A percentile compares a stretch with the other conserved stretches of the same genome.
Conservation (phyloP, 2,329 filamentous ascomycete genomes). For the Tolypocladium cylindrosporum region DNA sequence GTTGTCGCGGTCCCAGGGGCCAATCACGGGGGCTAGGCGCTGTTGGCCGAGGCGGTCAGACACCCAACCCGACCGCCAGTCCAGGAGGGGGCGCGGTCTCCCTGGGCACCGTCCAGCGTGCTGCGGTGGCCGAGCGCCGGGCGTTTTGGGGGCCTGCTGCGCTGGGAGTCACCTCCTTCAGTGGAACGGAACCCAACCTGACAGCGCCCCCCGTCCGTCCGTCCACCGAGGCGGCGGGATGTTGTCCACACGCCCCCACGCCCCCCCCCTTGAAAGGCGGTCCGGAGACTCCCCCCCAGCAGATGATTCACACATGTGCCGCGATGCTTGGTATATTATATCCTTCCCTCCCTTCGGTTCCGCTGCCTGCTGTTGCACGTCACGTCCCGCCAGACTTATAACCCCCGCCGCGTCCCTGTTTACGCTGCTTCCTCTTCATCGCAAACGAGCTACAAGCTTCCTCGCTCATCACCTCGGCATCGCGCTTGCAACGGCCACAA, state of each 20-base stretch:
- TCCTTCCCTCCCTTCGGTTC: constrained; percentile 5
- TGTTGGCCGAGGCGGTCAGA: constrained; percentile 1
- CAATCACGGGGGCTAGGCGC: background rate
- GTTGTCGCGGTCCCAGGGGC: background rate
- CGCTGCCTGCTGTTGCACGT: constrained; percentile 2
- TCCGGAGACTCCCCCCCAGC: constrained; percentile 3
- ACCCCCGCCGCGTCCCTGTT: background rate
- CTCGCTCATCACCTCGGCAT: background rate
- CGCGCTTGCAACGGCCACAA: background rate
- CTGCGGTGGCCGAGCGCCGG: background rate
- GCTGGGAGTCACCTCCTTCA: background rate
- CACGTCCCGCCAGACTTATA: background rate
- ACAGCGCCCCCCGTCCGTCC: background rate
- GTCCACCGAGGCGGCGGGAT: background rate
- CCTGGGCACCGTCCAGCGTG: background rate
- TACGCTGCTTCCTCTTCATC: background rate
- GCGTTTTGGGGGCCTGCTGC: background rate
- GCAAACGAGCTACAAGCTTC: background rate
- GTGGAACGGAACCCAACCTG: background rate
- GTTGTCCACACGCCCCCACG: background rate
- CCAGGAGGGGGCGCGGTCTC: background rate
- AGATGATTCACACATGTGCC: constrained; percentile 13
- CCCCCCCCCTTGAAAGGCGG: constrained; percentile 3
- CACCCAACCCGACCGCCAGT: background rate
- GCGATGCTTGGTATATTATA: constrained; percentile 10